Evolutionary conservation across 139 green algal species (phyloP), one percentile per base, ranked within the genome.

Genomic region (Chlorella sp.): DNA sequence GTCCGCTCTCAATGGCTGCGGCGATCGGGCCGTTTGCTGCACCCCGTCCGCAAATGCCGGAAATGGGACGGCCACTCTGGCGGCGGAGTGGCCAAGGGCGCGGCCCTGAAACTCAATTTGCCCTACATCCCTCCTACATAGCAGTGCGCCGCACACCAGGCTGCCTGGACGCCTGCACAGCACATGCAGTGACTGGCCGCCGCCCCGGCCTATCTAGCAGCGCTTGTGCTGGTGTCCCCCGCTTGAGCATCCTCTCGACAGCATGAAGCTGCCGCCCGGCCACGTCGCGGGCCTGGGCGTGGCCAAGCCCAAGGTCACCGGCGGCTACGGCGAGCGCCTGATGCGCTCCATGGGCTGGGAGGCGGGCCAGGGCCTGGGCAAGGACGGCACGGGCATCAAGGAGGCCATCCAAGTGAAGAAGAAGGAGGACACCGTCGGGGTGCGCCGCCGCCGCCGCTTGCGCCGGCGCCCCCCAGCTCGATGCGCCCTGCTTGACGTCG

Each of bases 241-340:
- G 2, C 36, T 7, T 55, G 21, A 75, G 69, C 36, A 32, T 39
- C 69, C 17, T 32, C 23, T 6, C 36, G 28, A 26, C 70, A 71
- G n/a, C 5, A 98, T 98, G 95, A 98, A 98, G 76, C 83, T 98
- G 11, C 95, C 95, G 9, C 69, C 90, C 6, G 91, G 92, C 23
- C 93, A 98, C 78, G 94, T 98, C 7, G 81, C 90, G 25, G 95
- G 95, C 5, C 41, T 91, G 20, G 94, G 92, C 47, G 86, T 95
- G 30, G 56, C 87, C n/a, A 97, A 95, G 80, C 83, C 91, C 0
- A 94, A 91, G 0, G 93, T 79, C 9, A 96, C 91, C 82, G 95
- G 95, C 28, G 95, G 95, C 32, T 93, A 95, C 70, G 96, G 96
- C 0, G 94, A 98, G 87, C 84, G 87, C 25, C 88, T 98, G 87